Base-by-base conservation (phyloP, 257 asterid species). In the Solanum neorickii region DNA sequence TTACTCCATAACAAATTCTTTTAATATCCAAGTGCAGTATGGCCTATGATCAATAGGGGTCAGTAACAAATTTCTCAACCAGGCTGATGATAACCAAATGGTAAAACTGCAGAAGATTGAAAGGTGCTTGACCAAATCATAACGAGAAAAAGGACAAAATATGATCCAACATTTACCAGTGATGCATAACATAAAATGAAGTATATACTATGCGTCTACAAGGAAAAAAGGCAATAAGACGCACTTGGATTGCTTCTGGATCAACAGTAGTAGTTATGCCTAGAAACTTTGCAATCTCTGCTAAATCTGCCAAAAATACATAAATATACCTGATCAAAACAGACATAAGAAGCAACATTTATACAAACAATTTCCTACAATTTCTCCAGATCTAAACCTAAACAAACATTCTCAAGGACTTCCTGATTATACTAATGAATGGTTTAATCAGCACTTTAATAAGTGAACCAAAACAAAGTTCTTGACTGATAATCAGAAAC, bases 231-330 rank as follows among this genome's bases (percentile, higher is more conserved):
- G 29, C 25, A 80, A 84, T 29, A 44, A 85, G 84, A 92, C 99
- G 92, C 92, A 95, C 99, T 91, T 97, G 98, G 88, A 97, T 95
- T 60, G 98, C 95, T 91, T 95, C 99, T 47, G 94, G 94, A 91
- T 97, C 98, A 85, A 95, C 90, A 12, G 96, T 93, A 78, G 95
- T 93, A 39, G 99, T 97, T 87, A 97, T 94, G 65, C 99, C 98
- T 87, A 97, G 90, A 93, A 97, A 97, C 90, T 97, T 97, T 37
- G 99, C 99, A 74, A 97, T 95, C 93, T 97, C 99, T 9, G 99
- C 98, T 89, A 97, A 92, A 94, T 97, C 99, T 97, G 97, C 88
- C 89, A 85, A 87, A 39, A 80, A 29, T 62, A 80, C 85, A 80
- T 11, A 46, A 80, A 80, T 47, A 11, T 80, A 80, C 85, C 66